Percentiles rank a stretch among this genome's conserved stretches.
phyloP scores from a whole-genome alignment of 148 eudicot genomes.

The Simmondsia chinensis region DNA sequence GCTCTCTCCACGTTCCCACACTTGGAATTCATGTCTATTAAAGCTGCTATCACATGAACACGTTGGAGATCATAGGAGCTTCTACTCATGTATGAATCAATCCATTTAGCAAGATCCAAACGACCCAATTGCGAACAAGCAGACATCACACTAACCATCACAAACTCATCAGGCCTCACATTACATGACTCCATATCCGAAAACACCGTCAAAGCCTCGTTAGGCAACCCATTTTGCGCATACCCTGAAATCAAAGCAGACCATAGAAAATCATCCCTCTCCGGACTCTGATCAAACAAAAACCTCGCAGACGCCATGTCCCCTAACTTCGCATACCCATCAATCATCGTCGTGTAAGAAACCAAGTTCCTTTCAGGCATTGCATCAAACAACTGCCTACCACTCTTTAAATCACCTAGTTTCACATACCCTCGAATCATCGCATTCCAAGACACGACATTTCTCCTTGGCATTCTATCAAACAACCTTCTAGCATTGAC shows the following conservation, averaged over 20 bases:
- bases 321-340: constrained; percentile 62
- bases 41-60: constrained; percentile 50
- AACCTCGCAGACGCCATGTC: constrained; percentile 45
- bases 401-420: constrained; percentile 30
- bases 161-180: constrained; percentile 41
- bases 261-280: constrained; percentile 53
- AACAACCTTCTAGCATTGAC: constrained; percentile 37
- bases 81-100: constrained; percentile 40
- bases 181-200: constrained; percentile 32
- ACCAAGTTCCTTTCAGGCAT: constrained; percentile 50
- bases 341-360: constrained; percentile 48
- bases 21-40: constrained; percentile 69
- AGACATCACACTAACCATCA: constrained; percentile 61
- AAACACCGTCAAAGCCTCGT: constrained; percentile 44
- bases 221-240: constrained; percentile 46
- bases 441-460: constrained; percentile 45
- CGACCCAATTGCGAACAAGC: constrained; percentile 60
- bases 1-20: constrained; percentile 69
- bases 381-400: constrained; percentile 43
- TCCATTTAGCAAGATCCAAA: constrained; percentile 49
- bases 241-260: constrained; percentile 70
- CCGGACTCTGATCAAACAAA: constrained; percentile 41
- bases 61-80: constrained; percentile 25
- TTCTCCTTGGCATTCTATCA: constrained; percentile 48
- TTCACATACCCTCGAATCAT: constrained; percentile 44